Conservation (phyloP, 2,329 filamentous ascomycete genomes). For the Aplosporella prunicola region DNA sequence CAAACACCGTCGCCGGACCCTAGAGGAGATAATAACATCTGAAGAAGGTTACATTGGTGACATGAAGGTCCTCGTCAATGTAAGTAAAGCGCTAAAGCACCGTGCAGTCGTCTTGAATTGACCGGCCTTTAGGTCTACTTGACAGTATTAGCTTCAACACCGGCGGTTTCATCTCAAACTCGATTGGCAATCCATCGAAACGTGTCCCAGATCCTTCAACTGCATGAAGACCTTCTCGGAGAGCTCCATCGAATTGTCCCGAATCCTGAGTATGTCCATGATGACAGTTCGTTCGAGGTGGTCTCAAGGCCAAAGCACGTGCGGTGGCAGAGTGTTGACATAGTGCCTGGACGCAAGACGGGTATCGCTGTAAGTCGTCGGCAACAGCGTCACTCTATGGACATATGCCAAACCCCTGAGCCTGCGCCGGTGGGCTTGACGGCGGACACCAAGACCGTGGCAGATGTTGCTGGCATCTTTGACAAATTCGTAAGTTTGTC, state of each 20-base stretch:
- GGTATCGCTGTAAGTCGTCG: constrained; percentile 25
- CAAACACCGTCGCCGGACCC: constrained; percentile 63
- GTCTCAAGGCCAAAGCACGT: constrained; percentile 32
- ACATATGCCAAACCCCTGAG: constrained; percentile 33
- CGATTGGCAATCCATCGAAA: constrained; percentile 69
- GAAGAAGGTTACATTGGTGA: constrained; percentile 87
- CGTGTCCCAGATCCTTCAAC: constrained; percentile 65
- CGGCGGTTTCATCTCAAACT: constrained; percentile 53
- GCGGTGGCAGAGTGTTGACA: constrained; percentile 40
- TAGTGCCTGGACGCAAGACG: constrained; percentile 29
- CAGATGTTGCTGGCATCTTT: constrained; percentile 46
- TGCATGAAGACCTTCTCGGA: constrained; percentile 73
- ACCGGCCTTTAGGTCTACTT: constrained; percentile 31
- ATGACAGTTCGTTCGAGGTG: constrained; percentile 11
- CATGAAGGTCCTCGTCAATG: constrained; percentile 76
- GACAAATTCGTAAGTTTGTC: constrained; percentile 40
- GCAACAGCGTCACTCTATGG: constrained; percentile 36
- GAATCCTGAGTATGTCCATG: constrained; percentile 44
- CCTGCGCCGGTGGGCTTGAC: constrained; percentile 28
- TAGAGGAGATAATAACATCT: constrained; percentile 77
- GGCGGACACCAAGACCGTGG: constrained; percentile 45
- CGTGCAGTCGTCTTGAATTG: too few relatives aligned
- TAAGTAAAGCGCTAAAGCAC: too few relatives aligned
- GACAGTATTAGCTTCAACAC: constrained; percentile 58
- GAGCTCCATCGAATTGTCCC: constrained; percentile 65